These are phyloP conservation scores for Dacryopinax primogenitus DNA, from an alignment of 768 basidiomycete species.

Conservation along the genomic window DNA sequence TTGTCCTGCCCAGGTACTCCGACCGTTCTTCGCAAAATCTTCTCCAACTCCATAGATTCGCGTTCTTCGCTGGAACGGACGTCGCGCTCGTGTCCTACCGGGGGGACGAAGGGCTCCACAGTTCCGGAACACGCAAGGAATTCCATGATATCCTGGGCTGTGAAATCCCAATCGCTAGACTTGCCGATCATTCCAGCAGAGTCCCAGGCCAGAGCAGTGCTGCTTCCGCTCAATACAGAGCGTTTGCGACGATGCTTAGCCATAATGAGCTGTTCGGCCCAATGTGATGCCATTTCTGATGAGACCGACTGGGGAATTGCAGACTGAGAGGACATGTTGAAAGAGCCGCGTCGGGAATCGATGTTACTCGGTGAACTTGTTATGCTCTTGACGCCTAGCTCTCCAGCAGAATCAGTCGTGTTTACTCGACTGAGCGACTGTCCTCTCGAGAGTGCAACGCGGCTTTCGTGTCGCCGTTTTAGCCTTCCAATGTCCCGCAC, in stretches of 20 bases:
- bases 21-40: neutral
- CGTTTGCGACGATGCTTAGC: neutral
- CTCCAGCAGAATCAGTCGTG: neutral
- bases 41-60: neutral
- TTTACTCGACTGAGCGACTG: neutral
- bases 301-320: neutral
- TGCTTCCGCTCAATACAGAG: neutral
- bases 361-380: neutral
- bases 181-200: neutral
- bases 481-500: neutral
- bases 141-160: slow-evolving; percentile 5
- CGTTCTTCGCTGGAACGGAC: neutral
- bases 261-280: neutral
- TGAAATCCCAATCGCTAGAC: slow-evolving; percentile 2
- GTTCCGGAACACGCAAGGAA: neutral
- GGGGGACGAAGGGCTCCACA: neutral
- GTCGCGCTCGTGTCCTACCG: neutral
- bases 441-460: neutral
- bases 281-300: neutral
- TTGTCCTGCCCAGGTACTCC: neutral
- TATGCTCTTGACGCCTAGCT: neutral
- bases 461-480: slow-evolving; percentile 1
- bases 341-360: neutral
- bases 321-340: neutral
- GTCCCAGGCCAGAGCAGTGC: neutral